phyloP scores from a whole-genome alignment of 1,284 basidiomycete genomes.

The Malassezia brasiliensis region DNA sequence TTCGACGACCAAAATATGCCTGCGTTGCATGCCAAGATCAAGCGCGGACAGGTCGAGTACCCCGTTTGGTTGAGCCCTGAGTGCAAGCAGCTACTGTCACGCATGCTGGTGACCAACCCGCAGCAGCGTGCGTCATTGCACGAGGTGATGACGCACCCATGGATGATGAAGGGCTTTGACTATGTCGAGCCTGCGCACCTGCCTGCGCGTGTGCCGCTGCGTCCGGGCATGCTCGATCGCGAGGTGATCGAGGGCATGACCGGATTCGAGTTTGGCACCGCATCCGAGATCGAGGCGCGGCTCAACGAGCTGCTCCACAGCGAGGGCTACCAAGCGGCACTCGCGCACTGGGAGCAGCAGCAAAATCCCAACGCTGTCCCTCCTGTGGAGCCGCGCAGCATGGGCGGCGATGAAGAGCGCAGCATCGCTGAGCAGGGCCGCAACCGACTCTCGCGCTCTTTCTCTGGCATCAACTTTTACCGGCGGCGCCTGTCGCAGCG shows the following conservation, averaged over 20 bases:
- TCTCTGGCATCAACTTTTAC: conserved; percentile 92
- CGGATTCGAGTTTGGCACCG: conserved; percentile 89
- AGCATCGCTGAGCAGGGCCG: conserved; percentile 15
- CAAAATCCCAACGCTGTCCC: conserved; percentile 18
- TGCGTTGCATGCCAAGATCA: conserved; percentile 96
- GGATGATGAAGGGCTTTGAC: conserved; percentile 84
- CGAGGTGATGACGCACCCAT: conserved; percentile 83
- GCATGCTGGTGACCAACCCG: conserved; percentile 96
- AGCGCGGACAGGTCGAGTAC: conserved; percentile 90
- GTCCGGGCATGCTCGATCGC: conserved; percentile 72
- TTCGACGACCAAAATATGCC: conserved; percentile 99
- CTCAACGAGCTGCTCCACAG: conserved; percentile 66
- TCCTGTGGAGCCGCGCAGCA: not conserved
- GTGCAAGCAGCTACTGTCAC: conserved; percentile 82
- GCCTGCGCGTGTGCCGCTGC: conserved; percentile 75
- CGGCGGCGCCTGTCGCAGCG: conserved; percentile 62
- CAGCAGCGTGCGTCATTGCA: conserved; percentile 66
- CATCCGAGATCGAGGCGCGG: conserved; percentile 70
- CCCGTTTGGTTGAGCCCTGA: conserved; percentile 91
- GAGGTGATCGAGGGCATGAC: conserved; percentile 83
- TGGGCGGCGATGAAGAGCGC: not conserved
- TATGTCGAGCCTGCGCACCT: conserved; percentile 73
- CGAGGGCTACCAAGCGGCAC: conserved; percentile 65
- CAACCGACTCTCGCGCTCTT: conserved; percentile 51
- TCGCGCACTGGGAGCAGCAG: conserved; percentile 61